Percentiles rank a stretch among this genome's conserved stretches.
Evolutionary conservation across 345 rosid genomes (phyloP).

Genomic region (Acer saccharum): DNA sequence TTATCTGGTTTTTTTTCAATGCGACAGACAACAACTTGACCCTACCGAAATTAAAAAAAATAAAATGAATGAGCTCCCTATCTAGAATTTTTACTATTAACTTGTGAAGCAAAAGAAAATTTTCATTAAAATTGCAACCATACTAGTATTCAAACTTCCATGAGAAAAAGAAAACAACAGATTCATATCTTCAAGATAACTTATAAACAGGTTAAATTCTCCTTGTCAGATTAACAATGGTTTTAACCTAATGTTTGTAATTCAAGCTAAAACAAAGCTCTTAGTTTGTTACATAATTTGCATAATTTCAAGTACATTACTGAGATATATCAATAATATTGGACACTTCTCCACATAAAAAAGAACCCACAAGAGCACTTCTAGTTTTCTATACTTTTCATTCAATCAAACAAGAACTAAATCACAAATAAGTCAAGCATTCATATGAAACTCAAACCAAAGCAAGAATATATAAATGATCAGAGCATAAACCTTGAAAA

Average conservation of each 20-base stretch:
- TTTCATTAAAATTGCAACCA: not conserved
- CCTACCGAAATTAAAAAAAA: not conserved
- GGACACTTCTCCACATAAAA: no score
- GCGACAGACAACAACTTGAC: not conserved
- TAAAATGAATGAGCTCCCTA: not conserved
- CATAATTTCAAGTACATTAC: no score
- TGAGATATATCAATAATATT: no score
- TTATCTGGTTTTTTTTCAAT: slow-evolving; percentile 1
- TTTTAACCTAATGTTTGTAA: no score
- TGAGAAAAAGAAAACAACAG: not conserved
- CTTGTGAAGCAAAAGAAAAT: not conserved
- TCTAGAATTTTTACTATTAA: not conserved
- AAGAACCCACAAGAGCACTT: no score
- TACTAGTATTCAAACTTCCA: not conserved
- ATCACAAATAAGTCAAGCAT: no score
- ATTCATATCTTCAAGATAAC: not conserved
- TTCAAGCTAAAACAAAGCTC: no score
- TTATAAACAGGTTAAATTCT: no score
- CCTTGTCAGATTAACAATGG: no score
- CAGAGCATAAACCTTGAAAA: not conserved
- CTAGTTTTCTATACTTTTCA: no score
- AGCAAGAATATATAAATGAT: not conserved
- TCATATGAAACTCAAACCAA: not conserved
- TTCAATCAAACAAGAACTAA: no score
- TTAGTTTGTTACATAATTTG: no score